phyloP scores from a whole-genome alignment of 768 basidiomycete species.

The Suillus sp. region DNA sequence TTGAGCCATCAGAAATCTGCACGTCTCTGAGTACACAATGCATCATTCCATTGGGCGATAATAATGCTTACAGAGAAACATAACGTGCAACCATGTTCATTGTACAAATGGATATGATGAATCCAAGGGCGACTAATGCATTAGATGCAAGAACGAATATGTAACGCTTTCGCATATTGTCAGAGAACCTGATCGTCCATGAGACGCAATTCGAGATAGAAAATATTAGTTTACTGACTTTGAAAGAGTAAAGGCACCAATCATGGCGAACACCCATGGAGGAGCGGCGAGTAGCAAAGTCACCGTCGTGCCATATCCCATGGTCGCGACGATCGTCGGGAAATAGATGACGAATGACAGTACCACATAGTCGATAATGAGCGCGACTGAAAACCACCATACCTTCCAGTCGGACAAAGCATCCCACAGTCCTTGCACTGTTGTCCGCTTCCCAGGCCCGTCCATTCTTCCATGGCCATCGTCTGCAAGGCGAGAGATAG shows the following conservation, averaged over 20 bases:
- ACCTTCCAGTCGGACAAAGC: constrained; percentile 76
- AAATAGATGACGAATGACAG: constrained; percentile 62
- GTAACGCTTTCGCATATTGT: constrained; percentile 64
- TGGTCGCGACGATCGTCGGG: constrained; percentile 17
- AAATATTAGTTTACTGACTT: background rate
- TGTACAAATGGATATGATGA: constrained; percentile 60
- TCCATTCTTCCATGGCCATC: constrained; percentile 65
- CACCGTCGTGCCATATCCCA: constrained; percentile 39
- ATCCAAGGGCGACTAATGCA: constrained; percentile 60
- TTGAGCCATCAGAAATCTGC: constrained; percentile 72
- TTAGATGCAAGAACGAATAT: constrained; percentile 60
- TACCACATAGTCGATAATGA: constrained; percentile 44
- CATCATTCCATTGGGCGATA: background rate
- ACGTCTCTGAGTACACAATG: background rate
- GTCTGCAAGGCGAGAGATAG: constrained; percentile 57
- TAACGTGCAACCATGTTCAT: constrained; percentile 63
- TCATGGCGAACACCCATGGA: constrained; percentile 37
- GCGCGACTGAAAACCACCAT: constrained; percentile 36
- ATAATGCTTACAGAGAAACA: constrained; percentile 51
- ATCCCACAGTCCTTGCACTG: constrained; percentile 46
- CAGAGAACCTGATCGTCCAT: constrained; percentile 56
- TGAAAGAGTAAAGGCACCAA: constrained; percentile 32
- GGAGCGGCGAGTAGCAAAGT: constrained; percentile 44
- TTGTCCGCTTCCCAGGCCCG: constrained; percentile 32
- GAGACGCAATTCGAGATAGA: background rate